Percentiles rank a stretch among this genome's conserved stretches.
phyloP scores from a whole-genome alignment of 495 filamentous ascomycete species.

The Penicillium simplicissimum region DNA sequence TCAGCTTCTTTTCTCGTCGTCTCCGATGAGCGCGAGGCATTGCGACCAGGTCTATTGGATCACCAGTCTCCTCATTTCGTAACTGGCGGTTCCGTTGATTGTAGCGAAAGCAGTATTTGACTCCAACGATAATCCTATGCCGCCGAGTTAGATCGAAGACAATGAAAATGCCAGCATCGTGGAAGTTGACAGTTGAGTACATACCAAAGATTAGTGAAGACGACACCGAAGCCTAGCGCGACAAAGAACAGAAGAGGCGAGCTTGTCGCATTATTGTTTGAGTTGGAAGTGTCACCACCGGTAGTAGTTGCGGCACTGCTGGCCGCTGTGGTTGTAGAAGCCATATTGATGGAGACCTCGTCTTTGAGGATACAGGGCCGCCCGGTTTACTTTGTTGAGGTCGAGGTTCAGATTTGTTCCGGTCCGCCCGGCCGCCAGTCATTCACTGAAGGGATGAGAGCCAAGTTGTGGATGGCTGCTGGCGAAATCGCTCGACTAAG shows the following conservation, averaged over 20 bases:
- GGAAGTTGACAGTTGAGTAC: slow-evolving; percentile 11
- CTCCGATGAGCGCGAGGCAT: slow-evolving; percentile 81
- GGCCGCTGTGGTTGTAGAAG: slow-evolving; percentile 26
- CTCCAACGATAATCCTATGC: slow-evolving; percentile 94
- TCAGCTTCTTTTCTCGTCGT: slow-evolving; percentile 92
- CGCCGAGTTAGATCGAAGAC: slow-evolving; percentile 10
- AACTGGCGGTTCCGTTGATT: slow-evolving; percentile 87
- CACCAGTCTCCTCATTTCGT: slow-evolving; percentile 79
- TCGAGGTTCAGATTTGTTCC: neutral
- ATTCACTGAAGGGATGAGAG: slow-evolving; percentile 8
- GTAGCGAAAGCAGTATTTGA: slow-evolving; percentile 99
- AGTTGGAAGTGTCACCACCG: slow-evolving; percentile 5
- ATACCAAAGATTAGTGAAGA: slow-evolving; percentile 98
- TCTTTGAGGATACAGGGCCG: slow-evolving; percentile 4
- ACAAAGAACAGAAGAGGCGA: slow-evolving; percentile 96
- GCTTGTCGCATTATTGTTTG: slow-evolving; percentile 53
- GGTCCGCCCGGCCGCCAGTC: neutral
- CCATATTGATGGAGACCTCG: slow-evolving; percentile 13
- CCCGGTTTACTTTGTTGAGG: neutral
- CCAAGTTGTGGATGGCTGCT: neutral
- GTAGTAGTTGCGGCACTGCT: slow-evolving; percentile 27
- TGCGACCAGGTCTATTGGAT: slow-evolving; percentile 75
- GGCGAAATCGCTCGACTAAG: neutral
- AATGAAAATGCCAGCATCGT: neutral
- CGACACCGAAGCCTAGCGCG: slow-evolving; percentile 94